Evolutionary conservation across 176 grass and related monocot genomes (phyloP), one percentile per base, ranked within the genome.

Genomic region (Thinopyrum elongatum): DNA sequence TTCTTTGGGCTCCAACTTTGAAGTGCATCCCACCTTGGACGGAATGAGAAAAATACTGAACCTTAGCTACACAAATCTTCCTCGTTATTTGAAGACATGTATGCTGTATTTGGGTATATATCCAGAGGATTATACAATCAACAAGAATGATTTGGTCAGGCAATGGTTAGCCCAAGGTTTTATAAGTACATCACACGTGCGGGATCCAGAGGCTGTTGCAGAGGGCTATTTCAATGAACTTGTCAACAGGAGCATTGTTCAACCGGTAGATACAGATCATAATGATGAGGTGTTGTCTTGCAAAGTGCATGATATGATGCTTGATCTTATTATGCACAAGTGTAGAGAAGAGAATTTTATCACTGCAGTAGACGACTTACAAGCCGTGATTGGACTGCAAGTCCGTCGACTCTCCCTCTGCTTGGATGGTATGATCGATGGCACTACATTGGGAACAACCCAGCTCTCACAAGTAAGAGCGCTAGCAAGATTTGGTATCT

Each of bases 261-360:
- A 67, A 67, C 65, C 16, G 3, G 15, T 10, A 10, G 30, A 67
- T 67, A 1, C 28, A 21, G 0, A 67, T 10, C 1, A 12, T 15
- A 36, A 16, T 53, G 80, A 62, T 3, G 80, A 70, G 10, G 44
- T 82, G 44, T 7, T 55, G 6, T 70, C 21, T 10, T 69, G 64
- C 2, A n/a, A 46, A 1, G 64, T 82, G 5, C 80, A 82, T 55
- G 65, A 82, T 38, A 82, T 82, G 42, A 82, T 82, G 80, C 80
- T 70, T 82, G 80, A 82, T 57, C 80, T 82, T 82, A 64, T 92
- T 7, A 23, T 83, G 7, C 8, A 59, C 4, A 86, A 83, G 16
- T 82, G 39, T 0, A 65, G 30, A 76, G 83, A 92, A 62, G 79
- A 83, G 23, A 86, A 86, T 75, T 89, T 92, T 49, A 60, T 78